Base-by-base conservation (phyloP, 2,329 filamentous ascomycete species). In the Sporothrix mexicana region DNA sequence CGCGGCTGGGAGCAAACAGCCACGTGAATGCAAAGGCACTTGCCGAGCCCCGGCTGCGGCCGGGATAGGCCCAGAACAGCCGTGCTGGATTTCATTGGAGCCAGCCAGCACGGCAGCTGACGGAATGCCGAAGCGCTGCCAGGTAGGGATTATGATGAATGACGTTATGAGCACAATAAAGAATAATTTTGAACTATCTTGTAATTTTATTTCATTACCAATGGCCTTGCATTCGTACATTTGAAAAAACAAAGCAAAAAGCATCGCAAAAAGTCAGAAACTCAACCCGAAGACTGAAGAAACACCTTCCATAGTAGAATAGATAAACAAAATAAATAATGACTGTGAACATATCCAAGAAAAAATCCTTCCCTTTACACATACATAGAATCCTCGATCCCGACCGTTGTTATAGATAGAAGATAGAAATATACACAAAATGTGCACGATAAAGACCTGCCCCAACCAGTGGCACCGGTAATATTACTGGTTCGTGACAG, bases 311-410 rank as follows among this genome's bases (percentile, higher is more conserved):
- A 51, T 70, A 73, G 49, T 47, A 59, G 61, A 72, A 45, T 71
- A 57, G 23, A 57, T 49, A 66, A 68, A 57, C n/a, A 74, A 73
- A 75, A 36, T 36, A 36, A 59, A 69, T 70, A 72, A 62, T 73
- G 74, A 75, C 74, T 75, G 61, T 74, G 25, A 70, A 70, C n/a
- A 74, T 69, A 61, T 47, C 57, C 59, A 66, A 70, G 17, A 73
- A 51, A 71, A 53, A 69, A 68, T 71, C n/a, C 55, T 49, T 69
- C n/a, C 69, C 69, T 62, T 68, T 67, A 64, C 59, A 51, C 30
- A 62, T 17, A 47, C 55, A 69, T 62, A 68, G 47, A 62, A 25
- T 30, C 45, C 25, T 45, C 57, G n/a, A 62, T 10, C 43, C 61
- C 55, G 51, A 15, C 51, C 64, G 15, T 61, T 25, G 53, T 12